Percentiles rank a stretch among this genome's conserved stretches.
phyloP scores from a whole-genome alignment of 108 stramenopile genomes.

The Stephanodiscus minutulus region DNA sequence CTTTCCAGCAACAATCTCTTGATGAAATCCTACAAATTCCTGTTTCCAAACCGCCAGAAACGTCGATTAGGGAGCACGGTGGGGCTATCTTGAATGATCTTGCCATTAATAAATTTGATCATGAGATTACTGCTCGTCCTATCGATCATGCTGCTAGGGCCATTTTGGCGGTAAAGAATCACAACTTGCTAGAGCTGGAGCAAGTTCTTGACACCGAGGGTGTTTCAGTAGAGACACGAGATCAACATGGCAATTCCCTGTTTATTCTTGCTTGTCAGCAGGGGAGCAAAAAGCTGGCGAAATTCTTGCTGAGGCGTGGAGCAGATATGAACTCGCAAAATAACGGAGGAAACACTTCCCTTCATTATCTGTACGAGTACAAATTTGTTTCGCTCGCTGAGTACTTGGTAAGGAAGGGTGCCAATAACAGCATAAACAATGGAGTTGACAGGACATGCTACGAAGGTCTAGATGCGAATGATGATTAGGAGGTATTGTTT shows the following conservation, averaged over 20 bases:
- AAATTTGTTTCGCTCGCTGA: conserved; percentile 72
- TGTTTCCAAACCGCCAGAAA: conserved; percentile 13
- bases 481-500: no score
- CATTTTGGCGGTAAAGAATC: conserved; percentile 67
- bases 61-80: not conserved
- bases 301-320: conserved; percentile 77
- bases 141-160: conserved; percentile 55
- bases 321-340: conserved; percentile 82
- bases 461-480: conserved; percentile 49
- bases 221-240: conserved; percentile 75
- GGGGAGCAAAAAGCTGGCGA: conserved; percentile 81
- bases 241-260: conserved; percentile 79
- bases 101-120: conserved; percentile 24
- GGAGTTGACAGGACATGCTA: conserved; percentile 78
- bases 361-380: conserved; percentile 82
- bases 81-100: conserved; percentile 11
- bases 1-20: conserved; percentile 38
- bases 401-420: conserved; percentile 78
- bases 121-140: conserved; percentile 33
- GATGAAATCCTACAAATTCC: conserved; percentile 54
- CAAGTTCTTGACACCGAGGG: conserved; percentile 47
- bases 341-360: conserved; percentile 71
- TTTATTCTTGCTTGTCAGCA: conserved; percentile 84
- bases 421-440: conserved; percentile 72
- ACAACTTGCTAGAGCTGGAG: conserved; percentile 53